Evolutionary conservation across 305 asterid species (phyloP), one percentile per base, ranked within the genome.

Genomic region (Withania somnifera): DNA sequence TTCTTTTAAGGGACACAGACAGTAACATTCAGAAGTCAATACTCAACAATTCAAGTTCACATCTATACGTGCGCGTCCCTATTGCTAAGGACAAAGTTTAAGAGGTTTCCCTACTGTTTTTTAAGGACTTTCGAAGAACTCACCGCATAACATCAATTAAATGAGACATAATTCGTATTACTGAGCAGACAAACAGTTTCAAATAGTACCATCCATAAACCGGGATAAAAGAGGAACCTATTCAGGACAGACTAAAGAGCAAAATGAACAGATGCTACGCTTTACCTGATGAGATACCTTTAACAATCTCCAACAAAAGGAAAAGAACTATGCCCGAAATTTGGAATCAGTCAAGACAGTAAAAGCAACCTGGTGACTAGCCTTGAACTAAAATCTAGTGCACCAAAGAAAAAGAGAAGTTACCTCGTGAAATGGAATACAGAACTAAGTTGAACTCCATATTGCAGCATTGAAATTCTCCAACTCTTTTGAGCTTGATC

Each of bases 401-500:
- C n/a, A 38, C 45, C 14, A 61, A 28, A 73, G 34, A 11, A 81
- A 61, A 30, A 54, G 17, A 67, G 11, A 50, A 69, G 47, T 17
- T 30, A 11, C 79, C 34, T 3, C 9, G 56, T 53, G 24, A 63
- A 61, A 81, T 10, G 54, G 60, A 60, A 22, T 11, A 20, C 28
- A 63, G 22, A 73, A 53, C 60, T 34, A 85, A 19, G 79, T 56
- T 38, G 71, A 79, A 81, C 82, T 83, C 97, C 94, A 87, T 87
- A 90, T 87, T n/a, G 94, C 97, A 32, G 83, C 88, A 69, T 92
- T 94, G 89, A 88, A 94, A 63, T 80, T 85, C n/a, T 85, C 95
- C 87, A 91, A 82, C 87, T 95, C 99, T 82, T 88, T 81, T 2
- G 97, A 94, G 19, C 87, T 78, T 14, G 91, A 82, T 57, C 97